These are phyloP conservation scores for Metschnikowia vanudenii DNA, from an alignment of 805 yeast species.

Conservation along the genomic window DNA sequence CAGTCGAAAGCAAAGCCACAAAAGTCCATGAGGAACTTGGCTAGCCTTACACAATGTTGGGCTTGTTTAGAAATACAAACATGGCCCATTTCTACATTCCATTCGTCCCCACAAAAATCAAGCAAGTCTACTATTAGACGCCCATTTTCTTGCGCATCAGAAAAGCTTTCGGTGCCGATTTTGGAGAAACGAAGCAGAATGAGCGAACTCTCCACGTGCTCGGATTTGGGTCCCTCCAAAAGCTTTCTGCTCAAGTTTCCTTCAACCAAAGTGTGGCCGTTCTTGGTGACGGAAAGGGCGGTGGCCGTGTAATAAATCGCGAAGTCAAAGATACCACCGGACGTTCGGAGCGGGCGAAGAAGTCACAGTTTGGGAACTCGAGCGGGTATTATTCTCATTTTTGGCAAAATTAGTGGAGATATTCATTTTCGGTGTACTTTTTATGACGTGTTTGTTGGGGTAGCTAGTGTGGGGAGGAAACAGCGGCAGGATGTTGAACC, in stretches of 20 bases:
- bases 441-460: no score
- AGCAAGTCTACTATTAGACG: conserved; percentile 14
- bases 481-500: no score
- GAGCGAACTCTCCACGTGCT: background rate
- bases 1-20: conserved; percentile 7
- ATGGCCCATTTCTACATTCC: conserved; percentile 2
- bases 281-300: conserved; percentile 1
- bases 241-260: background rate
- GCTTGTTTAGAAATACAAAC: conserved; percentile 11
- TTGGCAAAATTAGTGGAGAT: conserved; percentile 1
- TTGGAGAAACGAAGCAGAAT: conserved; percentile 1
- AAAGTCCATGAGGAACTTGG: conserved; percentile 7
- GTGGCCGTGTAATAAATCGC: conserved; percentile 18
- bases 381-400: background rate
- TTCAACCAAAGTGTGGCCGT: background rate
- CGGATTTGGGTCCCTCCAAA: background rate
- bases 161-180: conserved; percentile 1
- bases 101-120: conserved; percentile 13
- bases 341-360: conserved; percentile 8
- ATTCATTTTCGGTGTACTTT: background rate
- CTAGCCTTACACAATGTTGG: background rate
- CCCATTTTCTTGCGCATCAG: conserved; percentile 1
- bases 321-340: conserved; percentile 32
- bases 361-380: background rate
- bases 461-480: no score